phyloP scores from a whole-genome alignment of 2,329 filamentous ascomycete species.

The Xylariaceae sp. region DNA sequence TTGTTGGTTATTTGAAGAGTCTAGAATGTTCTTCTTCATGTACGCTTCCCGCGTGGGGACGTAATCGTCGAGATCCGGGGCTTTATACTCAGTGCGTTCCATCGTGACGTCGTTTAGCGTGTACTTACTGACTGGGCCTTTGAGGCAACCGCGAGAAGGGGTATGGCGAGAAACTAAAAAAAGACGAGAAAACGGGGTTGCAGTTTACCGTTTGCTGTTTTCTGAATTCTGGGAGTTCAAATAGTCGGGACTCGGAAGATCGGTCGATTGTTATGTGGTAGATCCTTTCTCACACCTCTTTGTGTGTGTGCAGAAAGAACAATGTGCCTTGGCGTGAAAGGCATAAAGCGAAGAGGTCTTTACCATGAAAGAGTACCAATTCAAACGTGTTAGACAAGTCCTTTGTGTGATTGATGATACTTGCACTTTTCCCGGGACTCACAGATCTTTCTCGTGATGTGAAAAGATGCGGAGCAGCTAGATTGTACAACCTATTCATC shows the following conservation, averaged over 20 bases:
- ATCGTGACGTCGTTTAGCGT: background rate
- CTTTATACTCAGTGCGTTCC: background rate
- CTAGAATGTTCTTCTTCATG: background rate
- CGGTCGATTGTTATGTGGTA: constrained; percentile 3
- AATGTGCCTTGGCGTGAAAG: constrained; percentile 1
- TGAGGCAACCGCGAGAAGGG: background rate
- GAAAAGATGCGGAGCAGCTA: background rate
- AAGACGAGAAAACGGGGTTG: background rate
- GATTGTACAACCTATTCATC: background rate
- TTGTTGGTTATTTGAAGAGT: background rate
- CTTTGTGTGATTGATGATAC: constrained; percentile 6
- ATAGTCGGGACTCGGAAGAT: background rate
- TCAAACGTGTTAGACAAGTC: background rate
- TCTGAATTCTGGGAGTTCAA: background rate
- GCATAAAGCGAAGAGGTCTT: background rate
- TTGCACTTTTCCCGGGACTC: background rate
- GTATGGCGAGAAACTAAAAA: background rate
- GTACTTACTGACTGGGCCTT: background rate
- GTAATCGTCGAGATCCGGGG: background rate
- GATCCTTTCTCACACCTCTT: background rate
- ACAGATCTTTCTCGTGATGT: background rate
- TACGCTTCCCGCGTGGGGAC: constrained; percentile 2
- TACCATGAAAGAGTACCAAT: background rate
- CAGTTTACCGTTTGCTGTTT: background rate
- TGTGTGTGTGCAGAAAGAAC: constrained; percentile 1